Evolutionary conservation across 768 basidiomycete genomes (phyloP).

Genomic region (Clitopilus passeckerianus): DNA sequence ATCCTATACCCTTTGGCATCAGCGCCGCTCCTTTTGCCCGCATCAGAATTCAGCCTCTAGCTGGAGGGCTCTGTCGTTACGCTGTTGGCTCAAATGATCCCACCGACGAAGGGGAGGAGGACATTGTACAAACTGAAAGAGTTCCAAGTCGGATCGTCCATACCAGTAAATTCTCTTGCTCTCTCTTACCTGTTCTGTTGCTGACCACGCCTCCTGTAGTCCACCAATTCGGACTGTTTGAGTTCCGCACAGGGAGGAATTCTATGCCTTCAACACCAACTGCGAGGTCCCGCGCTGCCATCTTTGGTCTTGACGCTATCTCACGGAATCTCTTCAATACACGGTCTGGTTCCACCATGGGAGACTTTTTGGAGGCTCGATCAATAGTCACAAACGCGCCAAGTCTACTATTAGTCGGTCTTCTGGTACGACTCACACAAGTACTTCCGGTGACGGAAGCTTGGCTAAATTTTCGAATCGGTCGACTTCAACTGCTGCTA

Average conservation of each 20-base stretch:
- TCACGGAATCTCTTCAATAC: conserved; percentile 83
- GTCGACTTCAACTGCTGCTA: conserved; percentile 65
- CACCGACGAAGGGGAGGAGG: conserved; percentile 71
- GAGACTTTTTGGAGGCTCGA: conserved; percentile 74
- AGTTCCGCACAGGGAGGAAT: conserved; percentile 70
- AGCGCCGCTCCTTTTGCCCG: conserved; percentile 70
- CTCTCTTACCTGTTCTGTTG: background rate
- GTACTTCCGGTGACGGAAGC: conserved; percentile 62
- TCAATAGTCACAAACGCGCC: conserved; percentile 61
- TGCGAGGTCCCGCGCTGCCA: conserved; percentile 71
- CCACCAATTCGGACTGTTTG: conserved; percentile 86
- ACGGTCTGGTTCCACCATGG: conserved; percentile 61
- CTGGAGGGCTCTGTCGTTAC: conserved; percentile 78
- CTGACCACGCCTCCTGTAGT: conserved; percentile 35
- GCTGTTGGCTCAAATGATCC: conserved; percentile 72
- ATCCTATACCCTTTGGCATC: conserved; percentile 73
- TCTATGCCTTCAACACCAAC: conserved; percentile 87
- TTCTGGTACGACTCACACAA: conserved; percentile 69
- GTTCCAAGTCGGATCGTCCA: conserved; percentile 75
- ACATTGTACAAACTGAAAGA: conserved; percentile 72
- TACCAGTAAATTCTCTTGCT: conserved; percentile 55
- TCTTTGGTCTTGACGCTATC: conserved; percentile 86
- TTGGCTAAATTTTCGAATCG: conserved; percentile 69
- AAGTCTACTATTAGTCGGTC: conserved; percentile 71
- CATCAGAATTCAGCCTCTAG: conserved; percentile 78